Conservation (phyloP, 1,284 basidiomycete species). For the Athelia sp. region DNA sequence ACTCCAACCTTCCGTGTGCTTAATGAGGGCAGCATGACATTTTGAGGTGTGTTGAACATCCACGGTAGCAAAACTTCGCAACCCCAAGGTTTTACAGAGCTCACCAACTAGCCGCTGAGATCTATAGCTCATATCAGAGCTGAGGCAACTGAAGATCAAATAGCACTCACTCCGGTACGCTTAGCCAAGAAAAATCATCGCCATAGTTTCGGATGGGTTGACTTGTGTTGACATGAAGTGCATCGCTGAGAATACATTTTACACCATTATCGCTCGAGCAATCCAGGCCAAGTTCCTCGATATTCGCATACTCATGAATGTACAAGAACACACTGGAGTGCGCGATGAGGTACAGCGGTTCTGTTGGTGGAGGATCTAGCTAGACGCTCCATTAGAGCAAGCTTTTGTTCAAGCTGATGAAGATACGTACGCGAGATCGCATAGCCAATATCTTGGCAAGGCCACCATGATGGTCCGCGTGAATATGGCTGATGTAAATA, state of each 20-base stretch:
- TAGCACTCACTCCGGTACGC: constrained; percentile 11
- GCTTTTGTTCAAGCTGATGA: neutral
- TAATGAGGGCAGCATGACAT: constrained; percentile 69
- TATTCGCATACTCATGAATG: constrained; percentile 57
- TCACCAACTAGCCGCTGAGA: constrained; percentile 30
- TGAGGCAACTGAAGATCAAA: neutral
- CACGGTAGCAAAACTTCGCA: constrained; percentile 57
- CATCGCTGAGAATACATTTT: constrained; percentile 48
- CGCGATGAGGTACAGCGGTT: constrained; percentile 70
- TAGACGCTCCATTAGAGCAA: constrained; percentile 20
- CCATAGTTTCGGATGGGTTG: constrained; percentile 34
- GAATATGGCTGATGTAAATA: constrained; percentile 87
- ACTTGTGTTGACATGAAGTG: constrained; percentile 41
- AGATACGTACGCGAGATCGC: constrained; percentile 57
- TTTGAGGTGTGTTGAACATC: constrained; percentile 70
- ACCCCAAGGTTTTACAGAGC: constrained; percentile 47
- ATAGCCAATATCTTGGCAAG: constrained; percentile 70
- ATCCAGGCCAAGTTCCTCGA: constrained; percentile 65
- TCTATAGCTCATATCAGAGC: constrained; percentile 20
- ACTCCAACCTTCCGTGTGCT: constrained; percentile 74
- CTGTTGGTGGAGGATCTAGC: constrained; percentile 52
- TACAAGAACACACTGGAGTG: constrained; percentile 52
- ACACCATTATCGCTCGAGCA: constrained; percentile 46
- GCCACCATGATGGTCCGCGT: constrained; percentile 93
- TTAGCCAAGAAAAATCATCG: constrained; percentile 10